Conservation (phyloP, 2,329 filamentous ascomycete genomes). For the Proliferodiscus dingleyae region DNA sequence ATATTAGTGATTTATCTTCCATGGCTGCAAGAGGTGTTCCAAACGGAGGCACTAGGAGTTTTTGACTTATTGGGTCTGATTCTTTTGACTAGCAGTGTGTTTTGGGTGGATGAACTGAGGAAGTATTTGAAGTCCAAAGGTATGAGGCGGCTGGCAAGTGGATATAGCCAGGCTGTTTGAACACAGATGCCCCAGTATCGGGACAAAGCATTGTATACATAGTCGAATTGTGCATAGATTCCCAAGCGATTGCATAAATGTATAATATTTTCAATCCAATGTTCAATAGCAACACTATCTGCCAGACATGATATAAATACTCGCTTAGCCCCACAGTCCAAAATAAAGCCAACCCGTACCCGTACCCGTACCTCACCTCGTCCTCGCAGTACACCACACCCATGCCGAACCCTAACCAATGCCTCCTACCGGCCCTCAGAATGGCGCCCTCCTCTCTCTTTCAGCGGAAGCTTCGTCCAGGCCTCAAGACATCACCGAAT, state of each 20-base stretch:
- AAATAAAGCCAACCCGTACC: constrained; percentile 11
- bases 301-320: constrained; percentile 7
- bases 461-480: constrained; percentile 12
- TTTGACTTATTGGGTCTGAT: constrained; percentile 70
- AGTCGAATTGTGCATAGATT: constrained; percentile 9
- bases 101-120: constrained; percentile 88
- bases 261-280: background rate
- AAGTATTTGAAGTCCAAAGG: constrained; percentile 67
- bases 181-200: background rate
- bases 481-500: constrained; percentile 53
- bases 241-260: background rate
- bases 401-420: constrained; percentile 31
- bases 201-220: constrained; percentile 9
- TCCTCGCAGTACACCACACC: constrained; percentile 12
- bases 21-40: constrained; percentile 88
- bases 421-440: constrained; percentile 32
- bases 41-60: constrained; percentile 79
- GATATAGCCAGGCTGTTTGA: constrained; percentile 63
- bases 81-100: constrained; percentile 78
- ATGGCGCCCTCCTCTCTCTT: constrained; percentile 25
- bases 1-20: constrained; percentile 91
- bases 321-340: constrained; percentile 20
- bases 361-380: constrained; percentile 1
- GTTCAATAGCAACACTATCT: background rate
- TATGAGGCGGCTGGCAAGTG: constrained; percentile 49